Conservation (phyloP, 495 filamentous ascomycete species). For the Trichocladium uniseriatum region DNA sequence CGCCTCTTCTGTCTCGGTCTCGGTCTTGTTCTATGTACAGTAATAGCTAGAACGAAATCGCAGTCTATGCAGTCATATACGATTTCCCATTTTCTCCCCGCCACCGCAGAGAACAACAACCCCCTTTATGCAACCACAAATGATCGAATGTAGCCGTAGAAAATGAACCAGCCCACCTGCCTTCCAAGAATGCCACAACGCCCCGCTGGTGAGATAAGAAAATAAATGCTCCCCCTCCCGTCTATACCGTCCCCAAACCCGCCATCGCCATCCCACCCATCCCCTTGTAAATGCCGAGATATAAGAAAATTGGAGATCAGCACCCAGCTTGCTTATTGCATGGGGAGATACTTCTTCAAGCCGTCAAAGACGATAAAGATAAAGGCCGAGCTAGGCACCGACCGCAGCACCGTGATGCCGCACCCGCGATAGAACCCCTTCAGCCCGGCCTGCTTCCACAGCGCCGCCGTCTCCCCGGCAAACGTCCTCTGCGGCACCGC, state of each 20-base stretch:
- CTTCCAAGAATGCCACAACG: not conserved
- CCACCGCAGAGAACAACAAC: not conserved
- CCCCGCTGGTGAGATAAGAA: constrained; percentile 3
- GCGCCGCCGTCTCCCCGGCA: constrained; percentile 50
- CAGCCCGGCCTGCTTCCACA: constrained; percentile 77
- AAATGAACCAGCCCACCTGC: not conserved
- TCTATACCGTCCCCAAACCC: not conserved
- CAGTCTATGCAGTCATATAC: not conserved
- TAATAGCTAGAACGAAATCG: not conserved
- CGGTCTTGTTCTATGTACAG: no score
- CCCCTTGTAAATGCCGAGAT: not conserved
- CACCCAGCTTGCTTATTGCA: constrained; percentile 21
- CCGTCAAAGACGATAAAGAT: constrained; percentile 93
- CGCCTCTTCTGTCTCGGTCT: not conserved
- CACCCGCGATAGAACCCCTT: constrained; percentile 87
- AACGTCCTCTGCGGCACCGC: constrained; percentile 50
- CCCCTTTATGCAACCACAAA: not conserved
- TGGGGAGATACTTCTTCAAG: constrained; percentile 55
- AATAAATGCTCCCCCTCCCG: not conserved
- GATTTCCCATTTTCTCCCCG: not conserved
- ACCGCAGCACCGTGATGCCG: constrained; percentile 79
- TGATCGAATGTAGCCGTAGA: not conserved
- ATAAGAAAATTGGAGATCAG: not conserved
- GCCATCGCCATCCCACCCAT: not conserved
- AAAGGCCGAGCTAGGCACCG: constrained; percentile 89